These are phyloP conservation scores for Hortiboletus flavorubellus DNA, from an alignment of 768 basidiomycete genomes.

Conservation along the genomic window DNA sequence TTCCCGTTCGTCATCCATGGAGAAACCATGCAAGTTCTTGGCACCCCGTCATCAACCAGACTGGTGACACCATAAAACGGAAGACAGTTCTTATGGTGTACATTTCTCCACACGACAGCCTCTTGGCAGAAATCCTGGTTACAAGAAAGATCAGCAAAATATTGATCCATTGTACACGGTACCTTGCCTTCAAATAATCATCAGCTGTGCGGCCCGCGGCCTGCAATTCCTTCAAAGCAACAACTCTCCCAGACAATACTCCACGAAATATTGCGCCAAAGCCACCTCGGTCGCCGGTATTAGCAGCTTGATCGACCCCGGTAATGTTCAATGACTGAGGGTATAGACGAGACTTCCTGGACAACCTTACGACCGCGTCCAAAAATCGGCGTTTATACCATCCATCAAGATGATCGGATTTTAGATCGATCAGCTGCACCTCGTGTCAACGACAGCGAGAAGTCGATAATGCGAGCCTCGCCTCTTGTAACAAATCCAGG, in stretches of 20 bases:
- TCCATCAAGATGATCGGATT: conserved; percentile 17
- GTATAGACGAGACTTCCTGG: conserved; percentile 27
- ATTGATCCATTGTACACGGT: neutral
- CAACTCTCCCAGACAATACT: conserved; percentile 20
- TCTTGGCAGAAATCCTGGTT: conserved; percentile 29
- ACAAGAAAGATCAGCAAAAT: conserved; percentile 1
- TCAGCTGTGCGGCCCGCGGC: conserved; percentile 18
- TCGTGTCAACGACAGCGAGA: neutral
- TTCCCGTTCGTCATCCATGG: conserved; percentile 31
- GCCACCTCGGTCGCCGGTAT: conserved; percentile 23
- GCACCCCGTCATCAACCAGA: conserved; percentile 6
- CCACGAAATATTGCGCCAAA: conserved; percentile 35
- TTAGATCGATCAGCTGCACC: conserved; percentile 23
- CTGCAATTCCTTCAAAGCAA: conserved; percentile 33
- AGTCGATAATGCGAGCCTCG: neutral
- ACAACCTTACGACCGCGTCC: conserved; percentile 29
- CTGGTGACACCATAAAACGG: conserved; percentile 29
- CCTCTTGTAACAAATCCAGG: conserved; percentile 28
- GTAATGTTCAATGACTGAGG: conserved; percentile 26
- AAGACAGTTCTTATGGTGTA: conserved; percentile 28
- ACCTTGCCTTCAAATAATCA: conserved; percentile 26
- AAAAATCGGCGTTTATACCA: conserved; percentile 30
- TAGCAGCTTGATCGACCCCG: conserved; percentile 9
- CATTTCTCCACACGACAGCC: conserved; percentile 31
- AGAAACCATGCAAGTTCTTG: conserved; percentile 20